phyloP scores from a whole-genome alignment of 805 yeast species.

The Suhomyces xylopsoci region DNA sequence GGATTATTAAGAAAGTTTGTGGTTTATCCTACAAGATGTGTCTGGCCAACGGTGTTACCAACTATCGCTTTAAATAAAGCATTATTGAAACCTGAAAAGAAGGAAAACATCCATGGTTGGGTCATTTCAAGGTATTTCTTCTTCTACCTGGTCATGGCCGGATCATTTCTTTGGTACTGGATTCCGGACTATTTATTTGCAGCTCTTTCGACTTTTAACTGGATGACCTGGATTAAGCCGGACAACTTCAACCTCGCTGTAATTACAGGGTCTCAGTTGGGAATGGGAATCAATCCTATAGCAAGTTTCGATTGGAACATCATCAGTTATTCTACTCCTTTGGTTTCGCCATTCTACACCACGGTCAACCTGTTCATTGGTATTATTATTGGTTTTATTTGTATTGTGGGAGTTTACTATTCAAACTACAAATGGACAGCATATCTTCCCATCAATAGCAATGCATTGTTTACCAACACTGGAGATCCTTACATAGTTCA shows the following conservation, averaged over 20 bases:
- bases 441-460: conserved; percentile 18
- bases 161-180: conserved; percentile 44
- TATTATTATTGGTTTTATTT: conserved; percentile 10
- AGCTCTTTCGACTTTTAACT: conserved; percentile 45
- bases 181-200: conserved; percentile 41
- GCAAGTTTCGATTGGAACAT: conserved; percentile 53
- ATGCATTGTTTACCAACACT: conserved; percentile 18
- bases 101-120: conserved; percentile 20
- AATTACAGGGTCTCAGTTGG: conserved; percentile 45
- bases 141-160: conserved; percentile 18
- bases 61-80: conserved; percentile 49
- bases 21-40: conserved; percentile 13
- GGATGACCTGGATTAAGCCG: conserved; percentile 63
- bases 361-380: conserved; percentile 15
- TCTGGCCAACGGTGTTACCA: conserved; percentile 31
- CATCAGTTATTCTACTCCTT: conserved; percentile 22
- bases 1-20: conserved; percentile 16
- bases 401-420: conserved; percentile 17
- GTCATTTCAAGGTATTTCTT: conserved; percentile 29
- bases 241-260: conserved; percentile 45
- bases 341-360: conserved; percentile 46
- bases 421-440: conserved; percentile 18
- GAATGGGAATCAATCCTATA: conserved; percentile 55
- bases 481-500: conserved; percentile 15
- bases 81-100: conserved; percentile 30